Evolutionary conservation across 805 yeast genomes (phyloP), one percentile per base, ranked within the genome.

Genomic region (Wickerhamiella musiphila): DNA sequence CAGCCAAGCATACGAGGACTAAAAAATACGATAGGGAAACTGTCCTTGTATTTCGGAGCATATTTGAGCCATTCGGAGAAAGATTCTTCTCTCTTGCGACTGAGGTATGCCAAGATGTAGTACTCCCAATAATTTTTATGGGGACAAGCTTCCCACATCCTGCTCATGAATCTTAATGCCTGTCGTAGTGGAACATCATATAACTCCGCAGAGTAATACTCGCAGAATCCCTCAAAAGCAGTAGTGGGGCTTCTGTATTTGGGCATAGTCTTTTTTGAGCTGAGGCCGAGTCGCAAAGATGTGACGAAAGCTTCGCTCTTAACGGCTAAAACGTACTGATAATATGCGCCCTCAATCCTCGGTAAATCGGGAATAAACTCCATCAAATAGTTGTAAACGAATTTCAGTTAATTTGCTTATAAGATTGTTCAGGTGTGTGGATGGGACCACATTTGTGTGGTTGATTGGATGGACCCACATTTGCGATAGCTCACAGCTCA

Each of bases 71-170:
- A 19, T 19, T 19, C 21, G 9, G 9, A 19, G 21, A 19, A 19
- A 19, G 31, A 12, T 18, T 6, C 12, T 6, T 13, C 8, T 21
- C 31, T 18, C 18, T 6, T 8, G 12, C 5, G 15, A 4, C 17
- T 18, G 18, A 20, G 10, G 18, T 29, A 29, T 6, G 6, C 16
- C n/a, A 12, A 11, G 18, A 25, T n/a, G 18, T 29, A 29, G 25
- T 6, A 29, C 9, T 29, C 31, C 31, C 31, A 29, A 11, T 7
- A 5, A 11, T 6, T 5, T 21, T 29, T 18, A 13, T 29, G 21
- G 4, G 31, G 31, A 17, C 31, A 29, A 6, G 5, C n/a, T 13
- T 21, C 12, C 31, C 31, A 29, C 12, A 18, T 18, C 9, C 10
- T 13, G 6, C 13, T 16, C 6, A 29, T 5, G 9, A 29, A 12